phyloP scores from a whole-genome alignment of 129 eudicot genomes.

The Ambrosia trifida region DNA sequence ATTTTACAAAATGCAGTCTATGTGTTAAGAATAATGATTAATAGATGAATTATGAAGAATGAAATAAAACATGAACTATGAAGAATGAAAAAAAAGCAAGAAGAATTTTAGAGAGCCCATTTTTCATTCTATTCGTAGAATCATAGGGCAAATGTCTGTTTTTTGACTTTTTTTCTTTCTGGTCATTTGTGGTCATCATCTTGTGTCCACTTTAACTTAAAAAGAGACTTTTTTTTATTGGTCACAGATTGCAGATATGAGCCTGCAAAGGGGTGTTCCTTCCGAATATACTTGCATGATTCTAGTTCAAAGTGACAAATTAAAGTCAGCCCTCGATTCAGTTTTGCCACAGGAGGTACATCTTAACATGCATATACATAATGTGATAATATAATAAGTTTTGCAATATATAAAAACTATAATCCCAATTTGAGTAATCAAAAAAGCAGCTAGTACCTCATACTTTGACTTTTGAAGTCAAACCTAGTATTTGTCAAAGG shows the following conservation, averaged over 20 bases:
- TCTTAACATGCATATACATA: not conserved
- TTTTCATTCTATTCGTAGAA: not conserved
- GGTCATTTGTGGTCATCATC: constrained; percentile 10
- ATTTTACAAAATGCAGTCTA: not conserved
- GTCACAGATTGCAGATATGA: constrained; percentile 62
- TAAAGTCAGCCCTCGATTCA: constrained; percentile 38
- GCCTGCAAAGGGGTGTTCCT: constrained; percentile 68
- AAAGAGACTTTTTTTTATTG: constrained; percentile 12
- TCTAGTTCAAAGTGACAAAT: constrained; percentile 48
- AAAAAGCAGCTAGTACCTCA: not conserved
- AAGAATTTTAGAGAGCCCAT: not conserved
- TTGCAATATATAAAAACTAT: not conserved
- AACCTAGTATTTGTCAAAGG: constrained; percentile 6
- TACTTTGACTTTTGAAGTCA: constrained; percentile 18
- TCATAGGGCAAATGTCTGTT: not conserved
- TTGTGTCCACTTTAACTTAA: not conserved
- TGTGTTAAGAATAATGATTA: not conserved
- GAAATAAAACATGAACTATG: not conserved
- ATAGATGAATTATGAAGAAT: not conserved
- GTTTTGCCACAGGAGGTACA: constrained; percentile 57
- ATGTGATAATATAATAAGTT: not conserved
- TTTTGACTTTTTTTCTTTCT: not conserved
- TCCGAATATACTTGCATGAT: constrained; percentile 73
- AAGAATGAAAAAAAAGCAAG: not conserved
- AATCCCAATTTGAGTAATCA: not conserved